Conservation (phyloP, 1,284 basidiomycete genomes). For the Heterobasidion occidentale region DNA sequence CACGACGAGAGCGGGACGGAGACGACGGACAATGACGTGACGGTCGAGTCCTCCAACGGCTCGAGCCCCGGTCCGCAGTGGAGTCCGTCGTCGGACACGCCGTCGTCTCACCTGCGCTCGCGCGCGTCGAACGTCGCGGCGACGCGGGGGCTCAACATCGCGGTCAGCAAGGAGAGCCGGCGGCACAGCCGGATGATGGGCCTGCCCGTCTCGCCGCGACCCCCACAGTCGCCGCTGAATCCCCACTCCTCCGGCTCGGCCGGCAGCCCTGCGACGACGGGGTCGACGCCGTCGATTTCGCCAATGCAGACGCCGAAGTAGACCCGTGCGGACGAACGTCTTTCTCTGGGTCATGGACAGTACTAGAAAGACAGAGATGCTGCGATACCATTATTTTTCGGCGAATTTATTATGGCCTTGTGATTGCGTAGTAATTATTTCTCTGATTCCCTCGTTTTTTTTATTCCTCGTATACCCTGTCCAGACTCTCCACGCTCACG, state of each 20-base stretch:
- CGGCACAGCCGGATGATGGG: slow-evolving; percentile 53
- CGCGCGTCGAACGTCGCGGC: slow-evolving; percentile 57
- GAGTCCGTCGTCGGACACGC: slow-evolving; percentile 1
- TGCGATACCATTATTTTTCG: background rate
- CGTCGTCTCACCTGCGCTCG: slow-evolving; percentile 21
- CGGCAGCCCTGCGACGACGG: background rate
- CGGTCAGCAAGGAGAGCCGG: slow-evolving; percentile 39
- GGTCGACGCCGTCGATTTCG: slow-evolving; percentile 5
- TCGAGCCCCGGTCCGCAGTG: slow-evolving; percentile 1
- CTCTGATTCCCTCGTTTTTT: no score
- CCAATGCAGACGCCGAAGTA: slow-evolving; percentile 13
- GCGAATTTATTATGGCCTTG: background rate
- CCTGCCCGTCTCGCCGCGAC: slow-evolving; percentile 38
- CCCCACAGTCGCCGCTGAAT: slow-evolving; percentile 12
- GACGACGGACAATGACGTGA: slow-evolving; percentile 41
- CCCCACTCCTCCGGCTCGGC: slow-evolving; percentile 10
- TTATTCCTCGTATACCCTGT: no score
- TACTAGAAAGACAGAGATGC: background rate
- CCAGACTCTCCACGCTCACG: no score
- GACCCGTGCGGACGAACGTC: background rate
- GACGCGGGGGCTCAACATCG: slow-evolving; percentile 61
- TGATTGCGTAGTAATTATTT: background rate
- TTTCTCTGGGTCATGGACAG: background rate
- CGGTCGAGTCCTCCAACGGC: slow-evolving; percentile 30
- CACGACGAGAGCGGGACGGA: slow-evolving; percentile 69